Percentiles rank a stretch among this genome's conserved stretches.
phyloP scores from a whole-genome alignment of 2,329 filamentous ascomycete species.

The Colletotrichum tofieldiae region DNA sequence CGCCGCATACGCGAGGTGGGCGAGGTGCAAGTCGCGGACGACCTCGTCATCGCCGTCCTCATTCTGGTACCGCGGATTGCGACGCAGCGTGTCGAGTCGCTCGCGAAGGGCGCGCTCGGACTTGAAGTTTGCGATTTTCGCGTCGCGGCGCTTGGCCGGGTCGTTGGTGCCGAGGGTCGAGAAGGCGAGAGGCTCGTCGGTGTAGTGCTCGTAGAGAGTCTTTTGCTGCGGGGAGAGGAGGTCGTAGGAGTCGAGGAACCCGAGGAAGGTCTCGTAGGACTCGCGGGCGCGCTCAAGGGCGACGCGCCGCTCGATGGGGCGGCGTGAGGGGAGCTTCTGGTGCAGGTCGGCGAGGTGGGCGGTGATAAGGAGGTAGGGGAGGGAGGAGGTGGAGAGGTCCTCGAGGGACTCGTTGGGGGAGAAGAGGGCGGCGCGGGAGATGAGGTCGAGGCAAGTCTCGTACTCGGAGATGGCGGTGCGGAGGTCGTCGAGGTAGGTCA shows the following conservation, averaged over 20 bases:
- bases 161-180: constrained; percentile 73
- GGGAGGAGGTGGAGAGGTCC: constrained; percentile 86
- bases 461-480: constrained; percentile 78
- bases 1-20: constrained; percentile 79
- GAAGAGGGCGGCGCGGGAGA: constrained; percentile 84
- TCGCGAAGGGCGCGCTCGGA: constrained; percentile 89
- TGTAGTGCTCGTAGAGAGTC: constrained; percentile 80
- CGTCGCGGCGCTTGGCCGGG: constrained; percentile 79
- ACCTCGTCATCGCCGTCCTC: constrained; percentile 86
- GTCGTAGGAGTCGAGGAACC: constrained; percentile 83
- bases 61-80: constrained; percentile 67
- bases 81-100: constrained; percentile 76
- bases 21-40: constrained; percentile 84
- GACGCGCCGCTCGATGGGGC: constrained; percentile 70
- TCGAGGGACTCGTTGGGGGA: constrained; percentile 92
- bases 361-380: constrained; percentile 87
- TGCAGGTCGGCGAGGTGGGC: constrained; percentile 86
- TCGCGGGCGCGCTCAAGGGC: constrained; percentile 76
- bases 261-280: constrained; percentile 85
- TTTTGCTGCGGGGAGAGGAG: constrained; percentile 77
- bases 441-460: constrained; percentile 79
- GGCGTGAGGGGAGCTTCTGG: constrained; percentile 73
- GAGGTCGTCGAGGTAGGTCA: constrained; percentile 77
- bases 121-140: constrained; percentile 88
- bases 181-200: constrained; percentile 80